Percentiles rank a stretch among this genome's conserved stretches.
Conservation (phyloP, 2,329 filamentous ascomycete species). For the Calonectria fujianensis region DNA sequence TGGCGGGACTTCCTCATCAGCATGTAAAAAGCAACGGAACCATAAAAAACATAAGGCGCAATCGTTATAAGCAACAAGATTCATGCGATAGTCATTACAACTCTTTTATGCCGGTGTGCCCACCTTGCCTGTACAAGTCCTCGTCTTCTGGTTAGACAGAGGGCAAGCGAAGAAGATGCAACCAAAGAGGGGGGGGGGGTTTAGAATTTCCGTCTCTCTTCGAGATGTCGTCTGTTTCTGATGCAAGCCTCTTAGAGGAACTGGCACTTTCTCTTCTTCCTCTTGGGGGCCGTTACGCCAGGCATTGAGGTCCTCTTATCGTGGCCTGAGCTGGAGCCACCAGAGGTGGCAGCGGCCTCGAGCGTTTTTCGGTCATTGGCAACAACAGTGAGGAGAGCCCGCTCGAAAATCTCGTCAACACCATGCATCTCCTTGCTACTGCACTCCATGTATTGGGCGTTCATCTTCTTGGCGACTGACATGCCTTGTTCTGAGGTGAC, state of each 20-base stretch:
- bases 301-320: conserved; percentile 64
- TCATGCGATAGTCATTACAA: conserved; percentile 66
- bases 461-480: conserved; percentile 93
- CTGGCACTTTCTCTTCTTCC: conserved; percentile 90
- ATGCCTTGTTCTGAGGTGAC: conserved; percentile 94
- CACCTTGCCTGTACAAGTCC: conserved; percentile 44
- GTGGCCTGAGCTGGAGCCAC: conserved; percentile 60
- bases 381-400: conserved; percentile 92
- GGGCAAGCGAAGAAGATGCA: conserved; percentile 42
- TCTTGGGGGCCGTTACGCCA: conserved; percentile 74
- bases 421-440: conserved; percentile 98
- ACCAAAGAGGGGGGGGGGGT: conserved; percentile 33
- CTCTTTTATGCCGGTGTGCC: conserved; percentile 58
- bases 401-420: conserved; percentile 96
- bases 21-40: conserved; percentile 41
- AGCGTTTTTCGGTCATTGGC: conserved; percentile 83
- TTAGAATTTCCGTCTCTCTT: conserved; percentile 42
- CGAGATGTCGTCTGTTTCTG: conserved; percentile 42
- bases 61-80: conserved; percentile 60
- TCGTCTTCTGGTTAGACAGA: conserved; percentile 47
- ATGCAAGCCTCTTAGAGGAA: conserved; percentile 76
- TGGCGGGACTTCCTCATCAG: conserved; percentile 47
- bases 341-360: conserved; percentile 66
- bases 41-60: conserved; percentile 55
- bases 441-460: conserved; percentile 97